Base-by-base conservation (phyloP, 805 yeast species). In the Ascoidea rubescens region DNA sequence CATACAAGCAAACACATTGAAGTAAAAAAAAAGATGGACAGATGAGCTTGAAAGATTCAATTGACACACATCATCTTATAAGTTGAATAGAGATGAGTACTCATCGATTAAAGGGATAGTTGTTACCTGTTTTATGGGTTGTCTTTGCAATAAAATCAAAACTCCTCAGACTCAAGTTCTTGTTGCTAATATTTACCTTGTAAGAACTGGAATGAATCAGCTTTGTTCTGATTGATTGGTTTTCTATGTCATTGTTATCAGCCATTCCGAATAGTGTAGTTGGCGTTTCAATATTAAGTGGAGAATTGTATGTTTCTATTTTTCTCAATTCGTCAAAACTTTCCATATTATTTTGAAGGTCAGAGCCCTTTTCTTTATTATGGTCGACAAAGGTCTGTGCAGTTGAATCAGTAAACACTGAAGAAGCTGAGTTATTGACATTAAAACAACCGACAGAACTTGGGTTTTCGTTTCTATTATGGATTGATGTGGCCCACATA, bases 401-500 rank as follows among this genome's bases (percentile, higher is more conserved):
- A 21, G 28, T 21, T 21, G 28, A 21, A 21, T 21, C 28, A 21
- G 43, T 37, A 37, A 37, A 8, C 43, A 10, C 43, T 37, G 43
- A 37, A 10, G 14, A 37, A 37, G 43, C 14, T 37, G 43, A 37
- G 14, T 8, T 14, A 37, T 37, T 14, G 8, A 37, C 4, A 37
- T 60, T 56, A 48, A 56, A 54, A 31, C 60, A 62, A 14, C 62
- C 60, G 65, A 47, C 57, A 1, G 80, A 71, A 2, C 68, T 67
- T 28, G 81, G 74, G 6, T 14, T 45, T 7, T 58, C 58, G 4
- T 73, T 53, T 1, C 72, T 61, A 52, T 77, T 77, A 58, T 82
- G 80, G 1, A 83, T 72, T 2, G 88, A 71, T 4, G 82, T 70
- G 0, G 96, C 95, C 97, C 97, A 89, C 76, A 89, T 75, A 0